Percentiles rank a stretch among this genome's conserved stretches.
phyloP scores from a whole-genome alignment of 1,284 basidiomycete species.

The Trichosporon asahii region DNA sequence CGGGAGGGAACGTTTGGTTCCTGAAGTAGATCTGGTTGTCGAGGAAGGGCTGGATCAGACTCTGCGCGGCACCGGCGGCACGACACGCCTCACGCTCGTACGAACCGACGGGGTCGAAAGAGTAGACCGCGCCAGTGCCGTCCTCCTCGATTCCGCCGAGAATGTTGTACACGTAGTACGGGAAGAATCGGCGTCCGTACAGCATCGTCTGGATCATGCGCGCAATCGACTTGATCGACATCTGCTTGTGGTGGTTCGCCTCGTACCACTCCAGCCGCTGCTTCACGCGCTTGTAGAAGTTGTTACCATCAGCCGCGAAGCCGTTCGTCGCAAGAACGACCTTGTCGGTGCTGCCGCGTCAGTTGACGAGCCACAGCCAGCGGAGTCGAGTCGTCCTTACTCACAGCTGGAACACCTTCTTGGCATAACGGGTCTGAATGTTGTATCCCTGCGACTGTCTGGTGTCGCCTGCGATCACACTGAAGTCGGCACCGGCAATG shows the following conservation, averaged over 20 bases:
- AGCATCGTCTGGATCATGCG: constrained; percentile 94
- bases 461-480: constrained; percentile 90
- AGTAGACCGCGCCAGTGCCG: constrained; percentile 90
- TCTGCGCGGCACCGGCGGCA: constrained; percentile 85
- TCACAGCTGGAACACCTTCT: constrained; percentile 57
- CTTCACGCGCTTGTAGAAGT: constrained; percentile 91
- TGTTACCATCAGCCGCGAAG: constrained; percentile 90
- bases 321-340: constrained; percentile 90
- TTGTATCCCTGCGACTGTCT: constrained; percentile 89
- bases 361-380: neutral
- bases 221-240: constrained; percentile 86
- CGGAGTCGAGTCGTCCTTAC: constrained; percentile 15
- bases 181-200: constrained; percentile 89
- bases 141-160: constrained; percentile 91
- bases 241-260: constrained; percentile 88
- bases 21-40: constrained; percentile 99
- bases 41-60: constrained; percentile 88
- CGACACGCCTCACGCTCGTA: constrained; percentile 94
- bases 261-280: constrained; percentile 95
- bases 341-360: constrained; percentile 70
- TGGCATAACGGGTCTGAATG: constrained; percentile 94
- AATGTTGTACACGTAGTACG: constrained; percentile 94
- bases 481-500: constrained; percentile 85
- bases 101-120: constrained; percentile 91
- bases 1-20: constrained; percentile 62